A percentile compares a stretch with the other conserved stretches of the same genome.
phyloP scores from a whole-genome alignment of 345 rosid genomes.

The Corchorus olitorius region DNA sequence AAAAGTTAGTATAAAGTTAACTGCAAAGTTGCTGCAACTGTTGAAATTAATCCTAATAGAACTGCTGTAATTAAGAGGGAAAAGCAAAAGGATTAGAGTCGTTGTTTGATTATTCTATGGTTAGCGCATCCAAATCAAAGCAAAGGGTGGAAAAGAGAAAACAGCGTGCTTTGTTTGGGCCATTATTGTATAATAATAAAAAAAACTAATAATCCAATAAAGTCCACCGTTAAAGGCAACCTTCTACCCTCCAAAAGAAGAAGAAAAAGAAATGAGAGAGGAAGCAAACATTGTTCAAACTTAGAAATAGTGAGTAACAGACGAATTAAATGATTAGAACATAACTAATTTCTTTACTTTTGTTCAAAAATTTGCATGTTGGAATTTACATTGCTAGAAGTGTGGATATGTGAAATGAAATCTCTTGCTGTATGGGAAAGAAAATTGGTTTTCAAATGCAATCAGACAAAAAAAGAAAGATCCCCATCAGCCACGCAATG shows the following conservation, averaged over 20 bases:
- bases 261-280: not conserved
- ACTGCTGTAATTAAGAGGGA: not conserved
- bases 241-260: not conserved
- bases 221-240: not conserved
- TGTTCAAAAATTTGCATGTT: not conserved
- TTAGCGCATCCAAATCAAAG: constrained; percentile 1
- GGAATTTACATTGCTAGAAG: not conserved
- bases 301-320: not conserved
- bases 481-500: not conserved
- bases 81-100: not conserved
- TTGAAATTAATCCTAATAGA: not conserved
- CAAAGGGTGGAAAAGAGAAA: constrained; percentile 2
- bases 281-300: not conserved
- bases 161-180: not conserved
- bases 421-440: not conserved
- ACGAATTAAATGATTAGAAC: not conserved
- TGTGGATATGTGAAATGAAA: not conserved
- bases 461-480: constrained; percentile 20
- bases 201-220: not conserved
- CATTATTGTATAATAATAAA: not conserved
- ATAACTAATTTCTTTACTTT: not conserved
- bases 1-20: not conserved
- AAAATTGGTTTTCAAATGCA: constrained; percentile 19
- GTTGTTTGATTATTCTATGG: not conserved
- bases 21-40: not conserved